Conservation (phyloP, 2,329 filamentous ascomycete genomes). For the Cercospora sp. region DNA sequence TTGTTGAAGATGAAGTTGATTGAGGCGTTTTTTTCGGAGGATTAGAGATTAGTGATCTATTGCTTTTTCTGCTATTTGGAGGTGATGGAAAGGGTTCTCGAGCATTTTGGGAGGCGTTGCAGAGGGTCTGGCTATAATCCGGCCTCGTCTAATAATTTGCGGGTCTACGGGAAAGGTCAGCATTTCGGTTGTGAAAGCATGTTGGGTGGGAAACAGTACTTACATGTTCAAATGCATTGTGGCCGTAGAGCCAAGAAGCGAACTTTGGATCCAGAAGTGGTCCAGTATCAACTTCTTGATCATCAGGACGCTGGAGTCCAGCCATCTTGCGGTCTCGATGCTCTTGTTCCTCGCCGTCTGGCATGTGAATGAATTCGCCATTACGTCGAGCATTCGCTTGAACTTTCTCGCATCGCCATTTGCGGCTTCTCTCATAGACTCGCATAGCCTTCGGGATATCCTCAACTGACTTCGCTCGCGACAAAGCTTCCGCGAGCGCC, state of each 20-base stretch:
- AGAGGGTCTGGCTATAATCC: background rate
- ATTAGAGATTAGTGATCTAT: constrained; percentile 22
- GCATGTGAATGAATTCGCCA: constrained; percentile 14
- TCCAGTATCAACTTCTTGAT: constrained; percentile 11
- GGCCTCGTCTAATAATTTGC: background rate
- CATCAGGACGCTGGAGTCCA: background rate
- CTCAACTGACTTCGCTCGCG: background rate
- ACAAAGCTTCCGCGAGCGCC: background rate
- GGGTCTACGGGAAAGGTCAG: background rate
- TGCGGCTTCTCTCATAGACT: constrained; percentile 9
- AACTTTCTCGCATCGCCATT: constrained; percentile 15
- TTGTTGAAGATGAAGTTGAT: constrained; percentile 5
- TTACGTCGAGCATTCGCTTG: constrained; percentile 8
- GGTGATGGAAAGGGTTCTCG: background rate
- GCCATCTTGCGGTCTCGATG: constrained; percentile 12
- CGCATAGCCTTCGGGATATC: constrained; percentile 5
- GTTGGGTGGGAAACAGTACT: background rate
- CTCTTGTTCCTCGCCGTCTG: constrained; percentile 13
- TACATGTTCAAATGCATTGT: constrained; percentile 10
- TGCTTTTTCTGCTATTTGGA: background rate
- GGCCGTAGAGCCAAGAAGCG: constrained; percentile 1
- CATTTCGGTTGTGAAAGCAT: background rate
- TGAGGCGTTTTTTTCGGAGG: constrained; percentile 20
- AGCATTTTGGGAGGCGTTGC: background rate
- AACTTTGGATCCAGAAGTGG: constrained; percentile 2